These are phyloP conservation scores for Sambucus nigra DNA, from an alignment of 129 eudicot genomes.

Conservation along the genomic window DNA sequence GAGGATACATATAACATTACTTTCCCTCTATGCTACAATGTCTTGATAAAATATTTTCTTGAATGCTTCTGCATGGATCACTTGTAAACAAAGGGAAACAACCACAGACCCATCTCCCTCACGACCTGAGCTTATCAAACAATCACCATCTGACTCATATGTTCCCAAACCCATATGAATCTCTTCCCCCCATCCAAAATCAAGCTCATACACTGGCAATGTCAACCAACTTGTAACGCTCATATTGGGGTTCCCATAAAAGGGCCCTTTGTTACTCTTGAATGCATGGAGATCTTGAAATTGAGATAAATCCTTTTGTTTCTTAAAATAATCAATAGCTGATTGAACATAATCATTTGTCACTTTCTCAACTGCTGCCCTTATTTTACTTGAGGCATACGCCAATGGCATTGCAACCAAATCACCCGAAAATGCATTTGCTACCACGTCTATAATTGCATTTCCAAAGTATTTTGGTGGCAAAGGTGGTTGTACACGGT, in stretches of 20 bases:
- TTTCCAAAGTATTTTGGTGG: conserved; percentile 54
- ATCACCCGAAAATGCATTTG: conserved; percentile 30
- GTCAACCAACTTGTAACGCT: conserved; percentile 46
- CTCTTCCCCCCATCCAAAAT: conserved; percentile 78
- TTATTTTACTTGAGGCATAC: conserved; percentile 29
- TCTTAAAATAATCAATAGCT: conserved; percentile 38
- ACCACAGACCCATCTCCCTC: too few species aligned
- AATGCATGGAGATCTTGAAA: conserved; percentile 31
- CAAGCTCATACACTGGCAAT: conserved; percentile 29
- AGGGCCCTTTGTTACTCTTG: conserved; percentile 20
- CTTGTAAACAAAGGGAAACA: too few species aligned
- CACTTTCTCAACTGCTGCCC: conserved; percentile 32
- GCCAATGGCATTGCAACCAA: conserved; percentile 27
- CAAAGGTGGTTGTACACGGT: conserved; percentile 40
- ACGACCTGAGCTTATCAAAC: too few species aligned
- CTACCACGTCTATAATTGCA: conserved; percentile 45
- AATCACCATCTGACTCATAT: conserved; percentile 9
- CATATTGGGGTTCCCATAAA: too few species aligned
- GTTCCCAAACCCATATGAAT: too few species aligned
- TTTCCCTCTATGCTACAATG: too few species aligned
- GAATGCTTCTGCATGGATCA: too few species aligned
- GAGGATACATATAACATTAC: too few species aligned
- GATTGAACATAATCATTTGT: conserved; percentile 35
- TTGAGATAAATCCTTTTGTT: conserved; percentile 30
- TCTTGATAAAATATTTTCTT: too few species aligned